Evolutionary conservation across 352 stramenopile species (phyloP), one percentile per base, ranked within the genome.

Genomic region (Pythium volutum): DNA sequence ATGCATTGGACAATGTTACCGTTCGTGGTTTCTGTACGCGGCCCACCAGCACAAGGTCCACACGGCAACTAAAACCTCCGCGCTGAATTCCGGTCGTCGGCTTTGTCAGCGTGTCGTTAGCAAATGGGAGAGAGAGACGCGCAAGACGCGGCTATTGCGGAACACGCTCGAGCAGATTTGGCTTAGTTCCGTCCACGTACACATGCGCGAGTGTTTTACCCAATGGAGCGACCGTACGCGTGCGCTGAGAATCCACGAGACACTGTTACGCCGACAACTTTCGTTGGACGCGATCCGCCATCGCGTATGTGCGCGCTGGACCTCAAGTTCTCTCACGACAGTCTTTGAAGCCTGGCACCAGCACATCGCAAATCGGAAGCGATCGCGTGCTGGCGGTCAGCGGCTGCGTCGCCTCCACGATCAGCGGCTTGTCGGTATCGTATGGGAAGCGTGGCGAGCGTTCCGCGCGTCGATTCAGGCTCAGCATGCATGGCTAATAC

Each of bases 161-260:
- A 64, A 58, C 16, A 76, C 62, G 9, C 27, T 81, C 0, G 65
- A 77, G 26, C 55, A 66, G 38, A 74, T 84, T 20, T 79, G 71
- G 70, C 29, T 84, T 8, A 49, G 36, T 2, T 77, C 75, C n/a
- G 62, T 86, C 2, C 70, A 75, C 38, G 38, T 50, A 0, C 69
- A 67, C 20, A 58, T 87, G 59, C 48, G 50, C 29, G 31, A 75
- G 11, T 56, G 68, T n/a, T 84, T 88, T 42, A 39, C 5, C 1
- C 59, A 54, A 22, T 89, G 80, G 80, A 36, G 12, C 9, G 54
- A 27, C 10, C 25, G 42, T 41, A 55, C 31, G 36, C 20, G 41
- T 1, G 56, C 59, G 22, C 47, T 62, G 18, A 33, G 20, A 26
- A 12, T 60, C 55, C 15, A 74, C 38, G 48, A 72, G 70, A 25